phyloP scores from a whole-genome alignment of 805 yeast genomes.

The Clavispora santaluciae region DNA sequence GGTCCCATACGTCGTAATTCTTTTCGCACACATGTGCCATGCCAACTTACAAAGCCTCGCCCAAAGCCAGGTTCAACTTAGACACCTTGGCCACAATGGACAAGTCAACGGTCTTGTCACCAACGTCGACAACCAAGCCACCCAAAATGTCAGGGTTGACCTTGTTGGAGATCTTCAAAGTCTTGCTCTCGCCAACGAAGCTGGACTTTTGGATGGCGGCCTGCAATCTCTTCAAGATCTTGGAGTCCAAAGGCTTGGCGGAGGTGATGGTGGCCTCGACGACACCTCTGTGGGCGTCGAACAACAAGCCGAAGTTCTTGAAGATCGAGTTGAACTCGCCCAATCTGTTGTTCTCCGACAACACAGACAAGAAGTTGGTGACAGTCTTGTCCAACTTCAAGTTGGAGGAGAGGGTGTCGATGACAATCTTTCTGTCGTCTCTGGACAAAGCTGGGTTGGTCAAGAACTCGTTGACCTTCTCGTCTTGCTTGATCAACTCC shows the following conservation, averaged over 20 bases:
- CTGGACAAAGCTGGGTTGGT: slow-evolving; percentile 79
- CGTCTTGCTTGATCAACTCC: slow-evolving; percentile 54
- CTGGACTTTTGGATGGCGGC: slow-evolving; percentile 70
- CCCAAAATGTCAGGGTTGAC: slow-evolving; percentile 91
- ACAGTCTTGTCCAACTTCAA: slow-evolving; percentile 63
- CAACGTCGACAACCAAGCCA: slow-evolving; percentile 93
- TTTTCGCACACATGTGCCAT: background rate
- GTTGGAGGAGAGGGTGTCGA: slow-evolving; percentile 48
- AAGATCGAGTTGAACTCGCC: slow-evolving; percentile 59
- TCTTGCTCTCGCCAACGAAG: slow-evolving; percentile 81
- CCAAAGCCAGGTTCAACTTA: slow-evolving; percentile 82
- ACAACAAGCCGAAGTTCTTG: slow-evolving; percentile 67
- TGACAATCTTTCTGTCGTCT: slow-evolving; percentile 69
- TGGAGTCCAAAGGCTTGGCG: slow-evolving; percentile 77
- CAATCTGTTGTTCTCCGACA: slow-evolving; percentile 94
- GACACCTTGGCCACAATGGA: slow-evolving; percentile 79
- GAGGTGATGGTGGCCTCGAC: slow-evolving; percentile 92
- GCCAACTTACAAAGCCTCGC: slow-evolving; percentile 67
- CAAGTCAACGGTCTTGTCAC: slow-evolving; percentile 94
- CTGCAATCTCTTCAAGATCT: slow-evolving; percentile 72
- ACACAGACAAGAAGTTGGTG: slow-evolving; percentile 72
- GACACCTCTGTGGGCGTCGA: slow-evolving; percentile 86
- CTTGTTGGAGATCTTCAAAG: slow-evolving; percentile 75
- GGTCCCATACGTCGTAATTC: slow-evolving; percentile 1
- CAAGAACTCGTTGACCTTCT: slow-evolving; percentile 57